Evolutionary conservation across 1,139 yeast species (phyloP), one percentile per base, ranked within the genome.

Genomic region (Barnettozyma hawaiiensis): DNA sequence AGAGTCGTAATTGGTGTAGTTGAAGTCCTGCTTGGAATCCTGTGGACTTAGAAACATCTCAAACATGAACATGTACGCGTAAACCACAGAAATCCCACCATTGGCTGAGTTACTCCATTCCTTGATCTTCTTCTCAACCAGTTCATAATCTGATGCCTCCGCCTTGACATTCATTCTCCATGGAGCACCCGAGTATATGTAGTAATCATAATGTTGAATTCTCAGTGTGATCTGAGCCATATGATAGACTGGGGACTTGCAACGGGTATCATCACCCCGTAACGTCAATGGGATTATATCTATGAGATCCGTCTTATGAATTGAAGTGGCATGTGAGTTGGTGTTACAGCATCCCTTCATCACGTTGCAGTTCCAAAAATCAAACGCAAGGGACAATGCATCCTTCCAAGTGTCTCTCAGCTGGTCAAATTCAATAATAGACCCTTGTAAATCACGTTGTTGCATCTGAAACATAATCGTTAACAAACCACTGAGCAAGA

Each of bases 181-280:
- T 0, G 94, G 92, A 2, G 89, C 84, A 2, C 96, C 96, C 7
- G 90, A 83, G 59, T 70, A 81, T 8, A 84, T 80, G 42, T 84
- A 85, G 44, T 84, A 75, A 60, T 86, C 95, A 60, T 83, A 80
- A 49, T 85, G 87, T 45, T 84, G 78, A 27, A 84, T 71, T 39
- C 85, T 69, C 55, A 86, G 76, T 27, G 80, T 75, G 18, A 86
- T 76, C 57, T 84, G 92, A 0, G 89, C 80, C 61, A 85, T 67
- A 54, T 84, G 90, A 60, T 79, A 81, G 43, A 78, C 72, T 0
- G 81, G 73, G 45, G 75, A 70, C 50, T 76, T 76, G 56, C 83
- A 77, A 31, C 77, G 60, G 1, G 71, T 65, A 52, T 69, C 71
- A 29, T 51, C 48, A 1, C 39, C 45, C 18, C 51, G 44, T n/a